Percentiles rank a stretch among this genome's conserved stretches.
Conservation (phyloP, 768 basidiomycete species). For the Macrolepiota fuliginosa region DNA sequence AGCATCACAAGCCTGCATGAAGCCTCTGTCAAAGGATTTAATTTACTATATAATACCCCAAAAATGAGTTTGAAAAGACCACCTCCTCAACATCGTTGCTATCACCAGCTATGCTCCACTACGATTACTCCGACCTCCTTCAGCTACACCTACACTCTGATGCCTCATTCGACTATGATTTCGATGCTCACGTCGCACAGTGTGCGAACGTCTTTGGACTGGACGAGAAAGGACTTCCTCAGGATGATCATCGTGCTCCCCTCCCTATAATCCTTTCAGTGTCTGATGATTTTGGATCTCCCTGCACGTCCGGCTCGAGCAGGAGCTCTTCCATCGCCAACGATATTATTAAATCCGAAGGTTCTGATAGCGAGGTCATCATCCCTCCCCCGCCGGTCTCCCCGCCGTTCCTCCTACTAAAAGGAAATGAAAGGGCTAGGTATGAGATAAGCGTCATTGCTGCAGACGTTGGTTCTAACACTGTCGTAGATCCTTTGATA, state of each 20-base stretch:
- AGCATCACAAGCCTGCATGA: constrained; percentile 9
- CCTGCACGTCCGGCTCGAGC: constrained; percentile 5
- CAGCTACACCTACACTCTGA: constrained; percentile 8
- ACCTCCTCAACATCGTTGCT: neutral
- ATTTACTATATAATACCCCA: constrained; percentile 11
- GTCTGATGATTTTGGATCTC: constrained; percentile 10
- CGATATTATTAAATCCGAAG: constrained; percentile 3
- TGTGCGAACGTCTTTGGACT: constrained; percentile 8
- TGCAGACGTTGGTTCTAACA: neutral
- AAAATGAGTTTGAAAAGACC: constrained; percentile 4
- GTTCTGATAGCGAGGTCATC: neutral
- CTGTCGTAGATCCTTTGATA: constrained; percentile 4
- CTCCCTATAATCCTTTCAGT: neutral
- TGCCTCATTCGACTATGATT: constrained; percentile 9
- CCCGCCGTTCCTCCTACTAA: neutral
- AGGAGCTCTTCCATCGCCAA: constrained; percentile 2
- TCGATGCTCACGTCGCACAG: constrained; percentile 11
- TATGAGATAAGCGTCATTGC: neutral
- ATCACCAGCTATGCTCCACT: constrained; percentile 3
- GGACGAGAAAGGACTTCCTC: constrained; percentile 5
- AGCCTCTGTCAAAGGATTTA: constrained; percentile 10
- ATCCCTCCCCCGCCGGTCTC: neutral
- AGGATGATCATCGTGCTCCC: constrained; percentile 5
- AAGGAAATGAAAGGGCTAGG: constrained; percentile 4
- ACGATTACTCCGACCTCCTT: constrained; percentile 8